Conservation (phyloP, 352 stramenopile genomes). For the Phytophthora capsici region DNA sequence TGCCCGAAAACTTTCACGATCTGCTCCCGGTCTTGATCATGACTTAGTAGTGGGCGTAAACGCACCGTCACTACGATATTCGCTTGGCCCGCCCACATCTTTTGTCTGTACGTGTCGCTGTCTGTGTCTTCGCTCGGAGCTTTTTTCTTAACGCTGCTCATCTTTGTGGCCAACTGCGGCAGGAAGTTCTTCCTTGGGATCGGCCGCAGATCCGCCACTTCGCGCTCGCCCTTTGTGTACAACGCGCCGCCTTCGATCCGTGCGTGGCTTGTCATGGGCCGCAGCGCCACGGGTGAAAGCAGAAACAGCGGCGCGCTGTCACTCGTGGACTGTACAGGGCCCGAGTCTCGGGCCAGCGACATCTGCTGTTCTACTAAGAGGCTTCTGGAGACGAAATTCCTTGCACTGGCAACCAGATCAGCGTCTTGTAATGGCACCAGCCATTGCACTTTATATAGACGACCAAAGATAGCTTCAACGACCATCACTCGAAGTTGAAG, state of each 20-base stretch:
- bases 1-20: conserved; percentile 88
- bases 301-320: conserved; percentile 28
- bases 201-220: conserved; percentile 10
- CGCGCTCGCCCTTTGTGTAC: conserved; percentile 24
- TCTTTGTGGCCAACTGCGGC: conserved; percentile 20
- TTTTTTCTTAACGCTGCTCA: conserved; percentile 1
- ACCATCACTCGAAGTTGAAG: conserved; percentile 35
- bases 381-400: conserved; percentile 11
- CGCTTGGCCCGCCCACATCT: conserved; percentile 87
- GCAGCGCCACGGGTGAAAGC: conserved; percentile 23
- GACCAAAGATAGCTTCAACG: conserved; percentile 28
- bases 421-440: conserved; percentile 4
- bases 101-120: conserved; percentile 71
- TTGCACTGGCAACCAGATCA: conserved; percentile 1
- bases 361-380: conserved; percentile 22
- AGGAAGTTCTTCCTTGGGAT: conserved; percentile 31
- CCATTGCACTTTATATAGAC: conserved; percentile 23
- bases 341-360: conserved; percentile 22
- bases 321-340: conserved; percentile 21
- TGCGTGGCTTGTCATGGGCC: conserved; percentile 42
- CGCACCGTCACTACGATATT: conserved; percentile 92
- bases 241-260: conserved; percentile 41
- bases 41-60: conserved; percentile 77
- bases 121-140: conserved; percentile 37
- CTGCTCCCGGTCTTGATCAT: conserved; percentile 72